Base-by-base conservation (phyloP, 805 yeast genomes). In the Wickerhamiella musiphila region DNA sequence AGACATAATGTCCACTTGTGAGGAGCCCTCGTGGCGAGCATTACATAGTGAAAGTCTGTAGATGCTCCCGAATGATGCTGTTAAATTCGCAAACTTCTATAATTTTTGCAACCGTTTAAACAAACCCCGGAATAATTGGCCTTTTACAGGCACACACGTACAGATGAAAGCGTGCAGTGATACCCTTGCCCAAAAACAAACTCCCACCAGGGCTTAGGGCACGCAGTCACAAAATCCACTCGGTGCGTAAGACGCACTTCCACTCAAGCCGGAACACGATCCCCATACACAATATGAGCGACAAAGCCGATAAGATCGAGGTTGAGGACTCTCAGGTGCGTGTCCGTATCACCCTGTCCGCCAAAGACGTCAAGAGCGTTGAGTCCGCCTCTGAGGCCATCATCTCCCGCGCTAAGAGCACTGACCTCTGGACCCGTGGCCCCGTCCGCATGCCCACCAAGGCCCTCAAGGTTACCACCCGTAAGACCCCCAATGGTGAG, bases 401-500 rank as follows among this genome's bases (percentile, higher is more conserved):
- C 58, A 70, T 84, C 66, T 64, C 60, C 63, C 83, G 81, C 58
- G 94, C 96, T 63, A 68, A 68, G 63, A 70, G 68, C 62, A 65
- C 72, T 67, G 65, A 77, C 56, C 71, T 84, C 58, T 35, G 33
- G 35, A 83, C 82, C 77, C 86, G 83, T 73, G 99, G 99, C 61
- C 98, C 98, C 54, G 94, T 90, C 60, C 84, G 98, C 79, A 68
- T 90, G 70, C 99, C 99, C 72, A 90, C 98, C 68, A 90, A 84
- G 78, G 90, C 78, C 54, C 78, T 90, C 60, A 82, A 78, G 68
- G 72, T 90, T 70, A 72, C 93, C 69, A 90, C 99, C 79, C 83
- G 99, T 81, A 90, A 90, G 84, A 78, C 98, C 61, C 99, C 99
- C 60, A 92, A 92, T 67, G 99, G 99, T 90, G 95, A 90, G 73